Evolutionary conservation across 1,139 yeast genomes (phyloP), one percentile per base, ranked within the genome.

Genomic region (Tardiomyces depauwii): DNA sequence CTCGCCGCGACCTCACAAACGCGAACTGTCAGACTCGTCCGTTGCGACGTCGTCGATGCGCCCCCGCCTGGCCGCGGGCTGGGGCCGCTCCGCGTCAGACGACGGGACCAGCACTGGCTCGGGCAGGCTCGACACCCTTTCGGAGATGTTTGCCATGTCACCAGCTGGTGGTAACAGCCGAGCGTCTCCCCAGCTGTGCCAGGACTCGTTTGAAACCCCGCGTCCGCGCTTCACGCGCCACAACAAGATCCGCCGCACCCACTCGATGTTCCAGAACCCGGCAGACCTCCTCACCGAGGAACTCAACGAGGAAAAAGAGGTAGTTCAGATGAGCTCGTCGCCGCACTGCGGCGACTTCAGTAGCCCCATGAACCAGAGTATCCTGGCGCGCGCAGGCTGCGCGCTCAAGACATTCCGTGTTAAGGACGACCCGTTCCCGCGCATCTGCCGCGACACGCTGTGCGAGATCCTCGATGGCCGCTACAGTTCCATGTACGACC

Each of bases 361-460:
- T n/a, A 25, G 40, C 18, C 41, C 43, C 7, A 2, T 38, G 11
- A 28, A 43, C 2, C 39, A 43, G 10, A 42, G 52, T n/a, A 16
- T 52, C 5, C 53, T 56, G 30, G 45, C 46, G 25, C 48, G 42
- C 21, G 51, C 53, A 14, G 56, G 52, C 40, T 59, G 61, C 44
- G 54, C 57, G 1, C 50, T 64, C 40, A 51, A 57, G 41, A 58
- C 66, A 4, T 58, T 57, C 49, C 10, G 19, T 5, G 75, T 74
- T 44, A 69, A 71, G 43, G 76, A 78, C 50, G 95, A 86, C 60
- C 72, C 78, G 28, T 75, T 88, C 51, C 91, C 91, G 19, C 72
- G 96, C 46, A 86, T 91, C 47, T 74, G 73, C 45, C 80, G 78
- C 28, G 72, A 72, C 39, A 82, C 88, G 41, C 66, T 91, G 59